Evolutionary conservation across 352 stramenopile genomes (phyloP).

Genomic region (Pythium apleroticum): DNA sequence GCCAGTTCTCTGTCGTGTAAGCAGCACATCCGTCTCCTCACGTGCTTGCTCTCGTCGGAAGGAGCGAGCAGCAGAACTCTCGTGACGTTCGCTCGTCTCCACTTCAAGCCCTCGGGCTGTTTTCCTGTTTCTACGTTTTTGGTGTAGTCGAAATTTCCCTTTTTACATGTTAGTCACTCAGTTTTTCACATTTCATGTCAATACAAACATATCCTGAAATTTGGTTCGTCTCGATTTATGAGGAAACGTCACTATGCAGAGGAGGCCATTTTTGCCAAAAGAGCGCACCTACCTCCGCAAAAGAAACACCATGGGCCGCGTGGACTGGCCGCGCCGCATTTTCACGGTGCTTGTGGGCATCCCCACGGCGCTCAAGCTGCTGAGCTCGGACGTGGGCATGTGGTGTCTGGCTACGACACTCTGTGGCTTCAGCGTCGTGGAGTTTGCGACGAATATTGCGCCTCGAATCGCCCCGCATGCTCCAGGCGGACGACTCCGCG

Average conservation of each 20-base stretch:
- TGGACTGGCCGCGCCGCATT: conserved; percentile 60
- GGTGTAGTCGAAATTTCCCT: background rate
- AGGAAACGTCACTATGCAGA: background rate
- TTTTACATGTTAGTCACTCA: background rate
- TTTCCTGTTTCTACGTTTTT: background rate
- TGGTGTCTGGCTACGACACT: conserved; percentile 46
- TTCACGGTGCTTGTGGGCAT: conserved; percentile 60
- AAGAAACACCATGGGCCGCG: conserved; percentile 22
- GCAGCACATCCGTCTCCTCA: background rate
- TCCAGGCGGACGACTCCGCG: conserved; percentile 10
- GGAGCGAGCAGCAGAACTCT: background rate
- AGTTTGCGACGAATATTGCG: conserved; percentile 52
- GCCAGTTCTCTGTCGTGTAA: conserved; percentile 21
- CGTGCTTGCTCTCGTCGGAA: conserved; percentile 1
- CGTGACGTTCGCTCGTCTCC: conserved; percentile 1
- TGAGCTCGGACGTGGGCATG: conserved; percentile 51
- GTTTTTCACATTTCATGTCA: background rate
- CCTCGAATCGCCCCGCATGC: conserved; percentile 10
- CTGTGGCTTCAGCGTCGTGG: conserved; percentile 52
- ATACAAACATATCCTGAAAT: background rate
- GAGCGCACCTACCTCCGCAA: background rate
- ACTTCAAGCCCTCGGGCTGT: background rate
- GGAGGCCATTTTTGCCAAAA: background rate
- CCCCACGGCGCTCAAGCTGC: conserved; percentile 53
- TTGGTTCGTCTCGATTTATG: background rate